Evolutionary conservation across 208 protist genomes (phyloP).

Genomic region (Acanthamoeba quina): DNA sequence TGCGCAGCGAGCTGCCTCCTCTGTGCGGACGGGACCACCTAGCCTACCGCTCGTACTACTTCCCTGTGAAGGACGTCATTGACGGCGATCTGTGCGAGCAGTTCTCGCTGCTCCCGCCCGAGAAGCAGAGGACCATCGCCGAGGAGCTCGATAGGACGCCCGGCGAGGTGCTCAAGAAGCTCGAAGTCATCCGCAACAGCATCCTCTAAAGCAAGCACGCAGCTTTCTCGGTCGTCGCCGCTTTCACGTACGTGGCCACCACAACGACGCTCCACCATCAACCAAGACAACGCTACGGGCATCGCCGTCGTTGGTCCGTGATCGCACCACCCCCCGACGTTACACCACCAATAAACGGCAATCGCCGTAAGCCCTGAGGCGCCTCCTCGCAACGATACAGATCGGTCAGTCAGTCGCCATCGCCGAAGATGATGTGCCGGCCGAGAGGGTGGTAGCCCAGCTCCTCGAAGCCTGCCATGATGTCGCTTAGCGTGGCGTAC

Average conservation of each 20-base stretch:
- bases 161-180: conserved; percentile 90
- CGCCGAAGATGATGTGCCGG: conserved; percentile 30
- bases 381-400: no score
- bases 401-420: neutral
- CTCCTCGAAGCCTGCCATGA: neutral
- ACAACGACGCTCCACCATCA: neutral
- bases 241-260: no score
- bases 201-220: conserved; percentile 55
- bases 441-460: neutral
- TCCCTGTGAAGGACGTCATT: conserved; percentile 92
- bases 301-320: no score
- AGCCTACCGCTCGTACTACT: conserved; percentile 92
- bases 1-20: conserved; percentile 88
- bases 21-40: conserved; percentile 93
- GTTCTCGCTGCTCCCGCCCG: conserved; percentile 82
- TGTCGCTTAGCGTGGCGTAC: neutral
- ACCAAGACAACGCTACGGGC: no score
- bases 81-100: conserved; percentile 94
- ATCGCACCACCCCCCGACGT: no score
- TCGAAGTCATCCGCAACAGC: conserved; percentile 90
- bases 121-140: conserved; percentile 87
- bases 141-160: conserved; percentile 88
- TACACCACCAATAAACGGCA: neutral
- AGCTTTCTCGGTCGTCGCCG: neutral
- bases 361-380: no score